Evolutionary conservation across 495 filamentous ascomycete genomes (phyloP).

Genomic region (Aspergillus hancockii): DNA sequence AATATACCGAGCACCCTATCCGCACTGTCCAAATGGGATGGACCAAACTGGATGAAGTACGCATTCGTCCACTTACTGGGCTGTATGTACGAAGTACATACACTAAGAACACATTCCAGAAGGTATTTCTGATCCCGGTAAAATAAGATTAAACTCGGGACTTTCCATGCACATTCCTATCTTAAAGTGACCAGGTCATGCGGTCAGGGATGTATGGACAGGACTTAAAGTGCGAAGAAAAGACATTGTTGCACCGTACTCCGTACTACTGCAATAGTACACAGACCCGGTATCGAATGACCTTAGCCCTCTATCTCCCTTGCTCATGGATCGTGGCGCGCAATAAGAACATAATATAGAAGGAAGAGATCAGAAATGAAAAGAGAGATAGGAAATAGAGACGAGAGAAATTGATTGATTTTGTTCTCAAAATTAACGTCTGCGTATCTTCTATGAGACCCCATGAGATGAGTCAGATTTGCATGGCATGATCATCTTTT

Average conservation of each 20-base stretch:
- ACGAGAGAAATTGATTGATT: background rate
- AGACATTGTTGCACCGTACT: constrained; percentile 2
- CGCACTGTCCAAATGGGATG: background rate
- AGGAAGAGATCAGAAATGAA: background rate
- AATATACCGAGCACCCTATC: constrained; percentile 2
- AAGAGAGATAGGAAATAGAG: background rate
- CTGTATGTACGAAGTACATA: background rate
- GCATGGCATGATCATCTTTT: constrained; percentile 8
- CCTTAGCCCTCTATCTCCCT: constrained; percentile 8
- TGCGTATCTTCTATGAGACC: background rate
- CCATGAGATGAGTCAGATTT: constrained; percentile 14
- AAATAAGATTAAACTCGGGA: constrained; percentile 1
- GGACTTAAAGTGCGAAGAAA: background rate
- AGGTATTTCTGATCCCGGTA: background rate
- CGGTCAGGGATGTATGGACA: background rate
- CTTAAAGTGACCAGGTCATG: background rate
- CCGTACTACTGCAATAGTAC: constrained; percentile 5
- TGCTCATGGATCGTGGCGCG: constrained; percentile 2
- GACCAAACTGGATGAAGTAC: background rate
- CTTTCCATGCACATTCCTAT: background rate
- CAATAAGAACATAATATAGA: background rate
- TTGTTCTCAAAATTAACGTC: background rate
- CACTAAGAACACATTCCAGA: background rate
- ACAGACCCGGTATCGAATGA: constrained; percentile 8
- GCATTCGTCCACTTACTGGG: background rate